Evolutionary conservation across 2,329 filamentous ascomycete species (phyloP), one percentile per base, ranked within the genome.

Genomic region (Ustilaginoidea virens): DNA sequence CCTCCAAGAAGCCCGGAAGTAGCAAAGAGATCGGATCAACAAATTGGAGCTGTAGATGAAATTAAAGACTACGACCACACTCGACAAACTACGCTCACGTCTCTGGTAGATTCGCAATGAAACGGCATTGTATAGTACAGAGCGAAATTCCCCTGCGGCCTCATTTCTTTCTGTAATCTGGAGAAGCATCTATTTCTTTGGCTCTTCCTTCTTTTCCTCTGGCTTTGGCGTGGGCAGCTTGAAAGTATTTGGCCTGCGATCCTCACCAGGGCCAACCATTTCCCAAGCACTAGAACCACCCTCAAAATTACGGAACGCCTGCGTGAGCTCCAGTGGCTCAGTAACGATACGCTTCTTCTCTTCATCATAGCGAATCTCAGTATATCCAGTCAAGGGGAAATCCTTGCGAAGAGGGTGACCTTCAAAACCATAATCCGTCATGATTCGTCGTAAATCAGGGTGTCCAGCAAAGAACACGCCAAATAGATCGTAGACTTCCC

Each of bases 321-420:
- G 90, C 10, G 90, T 96, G 57, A 98, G 70, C 64, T 98, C 90
- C 28, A 98, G 66, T 23, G 92, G 90, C 66, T 98, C 92, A 18
- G 92, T 87, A 36, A 98, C 87, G 51, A 98, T 94, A 37, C 90
- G 74, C 74, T 98, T 98, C 80, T 94, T 98, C 69, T 98, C 92
- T 61, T 98, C 90, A 43, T 98, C 90, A 51, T 92, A 98, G 49
- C 90, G 72, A 42, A 98, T 79, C 63, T 98, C 92, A 19, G 90
- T 98, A 64, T 98, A 98, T 27, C 90, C 90, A 3, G 90, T 94
- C 53, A 98, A 61, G 14, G 90, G 90, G 63, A 98, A 98, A 53
- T 98, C 90, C 64, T 98, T 98, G 50, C 92, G 74, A 51, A 98
- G 62, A 23, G 90, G 90, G 61, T 98, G 90, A 30, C 90, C 90